Base-by-base conservation (phyloP, 495 filamentous ascomycete species). In the Penicillium cinerascens region DNA sequence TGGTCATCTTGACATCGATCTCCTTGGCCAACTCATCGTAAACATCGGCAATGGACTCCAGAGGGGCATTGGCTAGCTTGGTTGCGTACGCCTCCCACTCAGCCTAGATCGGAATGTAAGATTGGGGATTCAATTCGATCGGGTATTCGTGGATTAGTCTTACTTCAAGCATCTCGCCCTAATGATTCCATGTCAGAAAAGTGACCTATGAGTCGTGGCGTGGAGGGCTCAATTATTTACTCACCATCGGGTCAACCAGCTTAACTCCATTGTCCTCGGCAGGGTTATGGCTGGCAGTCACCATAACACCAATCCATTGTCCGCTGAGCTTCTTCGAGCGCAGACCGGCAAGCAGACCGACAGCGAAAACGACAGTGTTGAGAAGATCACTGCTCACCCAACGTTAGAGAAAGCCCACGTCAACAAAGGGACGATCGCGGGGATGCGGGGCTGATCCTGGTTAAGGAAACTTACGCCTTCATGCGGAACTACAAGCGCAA, bases 241-340 rank as follows among this genome's bases (percentile, higher is more conserved):
- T 60, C 59, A 85, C 86, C 86, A 95, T 88, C 11, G 93, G 93
- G 71, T 99, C 93, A 56, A 99, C 88, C 56, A 99, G 80, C 81
- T 99, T 99, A 59, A 99, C 89, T 47, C 93, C 93, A 74, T 99
- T 99, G 72, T 99, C 93, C 61, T 87, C 85, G 3, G 95, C 89
- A 35, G 90, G 90, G 73, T 99, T 99, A 81, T 99, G 93, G 59
- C 90, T 96, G 29, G 93, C 93, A 56, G 93, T 99, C 68, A 99
- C 91, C 93, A 99, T 97, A 45, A 99, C 83, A 67, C 93, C 93
- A 66, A 99, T 95, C 60, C 88, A 87, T 75, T 92, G 87, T 53
- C 90, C 86, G 63, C 85, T 85, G 44, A 92, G 80, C 67, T 91
- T 92, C 65, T 88, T 89, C 37, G 90, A 97, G 35, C 93, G 88